Base-by-base conservation (phyloP, 176 grass and related monocot genomes). In the Ensete ventricosum region DNA sequence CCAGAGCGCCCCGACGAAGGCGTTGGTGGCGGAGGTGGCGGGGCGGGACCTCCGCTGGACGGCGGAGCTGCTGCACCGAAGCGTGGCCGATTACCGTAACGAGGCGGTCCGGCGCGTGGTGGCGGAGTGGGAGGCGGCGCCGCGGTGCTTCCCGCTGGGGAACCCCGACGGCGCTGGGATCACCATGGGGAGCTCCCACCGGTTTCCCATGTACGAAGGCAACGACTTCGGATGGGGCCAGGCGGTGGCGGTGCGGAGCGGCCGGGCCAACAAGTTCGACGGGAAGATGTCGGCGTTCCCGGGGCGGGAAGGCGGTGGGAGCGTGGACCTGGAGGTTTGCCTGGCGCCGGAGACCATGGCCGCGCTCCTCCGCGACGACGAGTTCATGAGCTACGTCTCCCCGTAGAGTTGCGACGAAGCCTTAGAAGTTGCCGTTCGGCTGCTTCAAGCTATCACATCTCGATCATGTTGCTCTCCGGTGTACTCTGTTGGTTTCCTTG, bases 251-350 rank as follows among this genome's bases (percentile, higher is more conserved):
- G 73, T 75, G 54, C 73, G 73, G 10, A 75, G 73, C 54, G 73
- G 73, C 22, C 53, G 54, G 54, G 73, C 73, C 24, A 75, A 75
- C 73, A 75, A 75, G 54, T 75, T 75, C 73, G 73, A 75, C 54
- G 73, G 73, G 14, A 75, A 75, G 73, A 75, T 75, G 24, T 75
- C 73, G 54, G 73, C 73, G 53, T 75, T 75, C 54, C 73, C 73
- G 14, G 73, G 54, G 24, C 27, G 73, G 54, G 73, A 75, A 12
- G 54, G 53, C 23, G 24, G 54, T 2, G 73, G 54, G 23, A 75
- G 73, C 54, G 53, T 58, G 73, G 73, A 75, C 4, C 53, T 75
- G 24, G 73, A 75, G 73, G 53, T 59, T 26, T 75, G 73, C 73
- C 73, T 75, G 14, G 25, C 73, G 12, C 73, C 73, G 25, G 73